Evolutionary conservation across 805 yeast species (phyloP), one percentile per base, ranked within the genome.

Genomic region (Monosporozyma yasuniensis): DNA sequence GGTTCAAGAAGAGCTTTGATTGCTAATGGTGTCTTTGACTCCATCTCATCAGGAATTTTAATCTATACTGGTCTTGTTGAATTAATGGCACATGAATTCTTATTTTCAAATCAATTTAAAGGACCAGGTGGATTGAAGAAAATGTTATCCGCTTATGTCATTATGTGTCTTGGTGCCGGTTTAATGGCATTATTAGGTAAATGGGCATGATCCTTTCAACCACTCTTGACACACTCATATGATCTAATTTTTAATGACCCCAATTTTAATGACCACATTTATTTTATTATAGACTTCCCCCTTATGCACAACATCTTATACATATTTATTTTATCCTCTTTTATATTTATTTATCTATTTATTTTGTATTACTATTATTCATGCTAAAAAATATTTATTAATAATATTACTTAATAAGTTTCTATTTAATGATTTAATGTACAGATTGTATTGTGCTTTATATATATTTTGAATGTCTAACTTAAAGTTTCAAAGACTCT

Each of bases 171-270:
- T 46, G 90, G 90, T 56, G 82, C 85, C n/a, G 88, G 84, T 42
- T 59, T 83, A 34, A 85, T 85, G 91, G 88, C 90, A 3, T 66
- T 84, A 32, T 69, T 84, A 52, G 91, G 89, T 53, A 80, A 76
- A 61, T 84, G 91, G 89, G 89, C 87, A 4, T 82, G 16, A 42
- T 42, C 39, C 22, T 16, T 18, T 35, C 18, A 35, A 16, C 19
- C 19, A n/a, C 19, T 4, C 38, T n/a, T n/a, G n/a, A n/a, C n/a
- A n/a, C n/a, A 7, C 34, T 10, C 27, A 25, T 25, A 25, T 25
- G 8, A 4, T 42, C 45, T 9, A 14, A 22, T 8, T 28, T 18
- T 47, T 47, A 18, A 46, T 37, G 48, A 46, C 44, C 32, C 39
- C 35, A 19, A n/a, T 46, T 30, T 12, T 25, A 39, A 47, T 39